Percentiles rank a stretch among this genome's conserved stretches.
phyloP scores from a whole-genome alignment of 23 red algal species.

The Pyropia haitanensis region DNA sequence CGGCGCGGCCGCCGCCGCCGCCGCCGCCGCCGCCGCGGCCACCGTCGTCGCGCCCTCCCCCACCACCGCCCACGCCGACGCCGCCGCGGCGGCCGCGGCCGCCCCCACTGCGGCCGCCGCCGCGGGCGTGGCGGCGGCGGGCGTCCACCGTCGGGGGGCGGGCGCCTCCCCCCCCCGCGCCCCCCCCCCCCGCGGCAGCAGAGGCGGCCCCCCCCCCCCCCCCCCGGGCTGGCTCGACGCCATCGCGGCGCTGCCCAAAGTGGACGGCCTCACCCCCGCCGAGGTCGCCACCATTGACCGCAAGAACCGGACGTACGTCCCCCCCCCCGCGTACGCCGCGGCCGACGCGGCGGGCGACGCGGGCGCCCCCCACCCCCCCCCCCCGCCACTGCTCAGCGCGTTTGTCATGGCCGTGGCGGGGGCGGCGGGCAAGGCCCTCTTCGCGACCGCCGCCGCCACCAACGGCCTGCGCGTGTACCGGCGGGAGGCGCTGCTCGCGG shows the following conservation, averaged over 20 bases:
- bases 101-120: too few relatives aligned
- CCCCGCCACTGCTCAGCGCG: constrained; percentile 14
- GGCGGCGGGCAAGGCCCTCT: constrained; percentile 45
- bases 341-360: neutral
- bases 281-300: constrained; percentile 31
- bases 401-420: constrained; percentile 37
- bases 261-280: constrained; percentile 37
- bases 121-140: too few relatives aligned
- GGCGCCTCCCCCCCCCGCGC: too few relatives aligned
- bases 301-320: constrained; percentile 37
- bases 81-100: too few relatives aligned
- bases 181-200: too few relatives aligned
- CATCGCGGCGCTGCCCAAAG: constrained; percentile 12
- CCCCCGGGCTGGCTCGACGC: constrained; percentile 34
- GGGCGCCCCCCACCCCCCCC: too few relatives aligned
- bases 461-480: constrained; percentile 53
- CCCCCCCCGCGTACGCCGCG: constrained; percentile 21
- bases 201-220: neutral
- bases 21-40: too few relatives aligned
- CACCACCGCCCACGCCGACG: too few relatives aligned
- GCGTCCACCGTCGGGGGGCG: too few relatives aligned
- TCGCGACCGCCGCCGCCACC: constrained; percentile 6
- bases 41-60: too few relatives aligned
- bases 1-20: too few relatives aligned
- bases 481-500: constrained; percentile 44